Base-by-base conservation (phyloP, 163 green algal species). In the Chlorella variabilis region DNA sequence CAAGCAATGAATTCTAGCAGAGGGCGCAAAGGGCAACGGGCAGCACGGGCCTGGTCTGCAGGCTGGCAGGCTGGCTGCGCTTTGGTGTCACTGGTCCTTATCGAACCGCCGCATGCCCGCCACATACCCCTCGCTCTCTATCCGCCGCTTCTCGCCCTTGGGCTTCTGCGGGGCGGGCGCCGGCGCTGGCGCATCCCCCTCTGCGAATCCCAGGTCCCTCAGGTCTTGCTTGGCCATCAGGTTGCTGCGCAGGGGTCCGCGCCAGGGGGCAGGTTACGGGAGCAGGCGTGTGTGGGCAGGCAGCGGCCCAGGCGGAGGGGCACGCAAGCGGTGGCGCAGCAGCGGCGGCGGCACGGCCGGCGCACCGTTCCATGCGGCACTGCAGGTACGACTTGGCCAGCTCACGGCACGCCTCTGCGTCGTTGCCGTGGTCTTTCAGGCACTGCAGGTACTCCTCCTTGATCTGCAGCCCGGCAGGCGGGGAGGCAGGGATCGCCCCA, bases 321-420 rank as follows among this genome's bases (percentile, higher is more conserved):
- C n/a, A n/a, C n/a, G 51, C 21, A 62, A 62, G 51, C 15, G 15
- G 45, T 54, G 4, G 23, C 23, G 63, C n/a, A 33, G 38, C 36
- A 20, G 11, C 25, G 20, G 13, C 54, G 71, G n/a, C 17, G 7
- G 31, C 21, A 5, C 48, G 8, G 71, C 36, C 20, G 11, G 17
- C 83, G 34, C 71, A 96, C 93, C 87, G 88, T 0, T 94, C 85
- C 95, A 98, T 98, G 6, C 95, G 83, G 83, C 95, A 98, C 77
- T 94, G 39, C 1, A 98, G 88, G 86, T 98, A 98, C 3, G 61
- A 25, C 76, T 94, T 92, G 0, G 90, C 88, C 15, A 96, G 56
- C 8, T 93, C 71, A 11, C 86, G 79, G 88, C 95, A 98, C 1
- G 65, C 77, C 7, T 87, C 78, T 4, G 91, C 88, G 20, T 96